These are phyloP conservation scores for Penicillium bialowiezense DNA, from an alignment of 495 filamentous ascomycete species.

Conservation along the genomic window DNA sequence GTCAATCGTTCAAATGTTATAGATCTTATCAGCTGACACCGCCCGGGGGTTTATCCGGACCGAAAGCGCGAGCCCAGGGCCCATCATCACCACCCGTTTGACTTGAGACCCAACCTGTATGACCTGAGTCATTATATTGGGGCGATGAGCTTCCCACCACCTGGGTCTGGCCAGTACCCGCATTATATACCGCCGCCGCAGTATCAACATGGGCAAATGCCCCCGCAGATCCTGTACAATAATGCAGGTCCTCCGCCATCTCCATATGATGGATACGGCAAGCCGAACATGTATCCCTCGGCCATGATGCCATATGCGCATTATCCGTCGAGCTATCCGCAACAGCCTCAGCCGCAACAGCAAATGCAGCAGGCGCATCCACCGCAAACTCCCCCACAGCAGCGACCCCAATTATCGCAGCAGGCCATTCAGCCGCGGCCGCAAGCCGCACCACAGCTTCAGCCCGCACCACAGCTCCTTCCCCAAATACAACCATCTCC, in stretches of 20 bases:
- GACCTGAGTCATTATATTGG: conserved; percentile 26
- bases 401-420: conserved; percentile 15
- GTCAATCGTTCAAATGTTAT: not conserved
- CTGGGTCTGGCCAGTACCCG: conserved; percentile 43
- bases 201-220: conserved; percentile 34
- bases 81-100: conserved; percentile 12
- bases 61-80: conserved; percentile 23
- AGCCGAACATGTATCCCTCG: conserved; percentile 34
- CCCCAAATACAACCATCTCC: conserved; percentile 20
- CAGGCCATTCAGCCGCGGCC: conserved; percentile 5
- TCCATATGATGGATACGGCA: conserved; percentile 40
- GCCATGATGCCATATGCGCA: conserved; percentile 37
- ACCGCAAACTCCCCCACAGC: conserved; percentile 14
- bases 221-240: conserved; percentile 41
- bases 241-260: conserved; percentile 33
- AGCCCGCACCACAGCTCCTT: conserved; percentile 11
- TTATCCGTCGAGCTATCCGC: conserved; percentile 22
- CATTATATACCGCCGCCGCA: conserved; percentile 33
- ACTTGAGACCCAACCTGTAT: conserved; percentile 17
- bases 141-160: conserved; percentile 51
- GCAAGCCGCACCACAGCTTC: conserved; percentile 16
- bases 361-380: conserved; percentile 12
- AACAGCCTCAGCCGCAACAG: conserved; percentile 25
- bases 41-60: conserved; percentile 36
- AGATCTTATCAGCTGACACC: conserved; percentile 24